These are phyloP conservation scores for Saitozyma podzolica DNA, from an alignment of 768 basidiomycete species.

Conservation along the genomic window DNA sequence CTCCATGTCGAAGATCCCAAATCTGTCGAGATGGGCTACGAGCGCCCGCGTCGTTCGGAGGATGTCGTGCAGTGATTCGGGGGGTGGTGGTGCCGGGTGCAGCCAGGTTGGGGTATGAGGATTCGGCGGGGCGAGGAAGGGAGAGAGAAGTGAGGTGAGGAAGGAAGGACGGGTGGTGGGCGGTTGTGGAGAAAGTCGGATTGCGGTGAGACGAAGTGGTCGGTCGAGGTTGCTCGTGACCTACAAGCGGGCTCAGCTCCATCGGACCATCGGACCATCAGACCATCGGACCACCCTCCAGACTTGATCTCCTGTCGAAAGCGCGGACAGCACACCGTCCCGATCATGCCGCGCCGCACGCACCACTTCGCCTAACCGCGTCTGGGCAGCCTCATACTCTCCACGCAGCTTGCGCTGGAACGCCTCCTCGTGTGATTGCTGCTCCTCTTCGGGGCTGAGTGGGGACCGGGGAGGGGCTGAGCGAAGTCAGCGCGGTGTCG, in stretches of 20 bases:
- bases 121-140: constrained; percentile 56
- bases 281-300: too few species aligned
- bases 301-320: not conserved
- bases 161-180: constrained; percentile 72
- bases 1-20: constrained; percentile 71
- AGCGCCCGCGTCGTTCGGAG: constrained; percentile 70
- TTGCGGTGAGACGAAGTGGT: constrained; percentile 68
- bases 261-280: too few species aligned
- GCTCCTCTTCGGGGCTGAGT: constrained; percentile 60
- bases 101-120: constrained; percentile 16
- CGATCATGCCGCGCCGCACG: constrained; percentile 33
- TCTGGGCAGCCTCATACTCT: constrained; percentile 72
- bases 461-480: not conserved
- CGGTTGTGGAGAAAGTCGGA: constrained; percentile 76
- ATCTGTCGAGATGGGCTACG: constrained; percentile 65
- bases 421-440: constrained; percentile 75
- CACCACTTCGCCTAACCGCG: constrained; percentile 67
- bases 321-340: not conserved
- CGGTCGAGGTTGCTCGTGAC: constrained; percentile 67
- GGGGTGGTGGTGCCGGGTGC: constrained; percentile 45
- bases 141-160: constrained; percentile 73
- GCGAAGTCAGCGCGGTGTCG: too few species aligned
- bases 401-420: constrained; percentile 66
- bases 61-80: constrained; percentile 61
- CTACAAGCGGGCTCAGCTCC: constrained; percentile 53